phyloP scores from a whole-genome alignment of 257 asterid genomes.

The Knoxia roxburghii region DNA sequence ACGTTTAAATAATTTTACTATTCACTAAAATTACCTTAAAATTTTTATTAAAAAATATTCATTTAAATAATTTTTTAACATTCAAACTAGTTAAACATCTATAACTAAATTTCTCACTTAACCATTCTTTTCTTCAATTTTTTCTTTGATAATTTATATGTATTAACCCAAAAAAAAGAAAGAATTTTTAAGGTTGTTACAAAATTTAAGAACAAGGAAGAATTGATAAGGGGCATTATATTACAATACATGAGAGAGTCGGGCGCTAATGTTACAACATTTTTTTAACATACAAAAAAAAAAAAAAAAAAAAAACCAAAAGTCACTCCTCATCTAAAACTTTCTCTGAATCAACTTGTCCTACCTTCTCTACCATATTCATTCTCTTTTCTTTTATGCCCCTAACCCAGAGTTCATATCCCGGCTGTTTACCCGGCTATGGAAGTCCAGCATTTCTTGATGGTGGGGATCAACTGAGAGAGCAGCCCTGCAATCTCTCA shows the following conservation, averaged over 20 bases:
- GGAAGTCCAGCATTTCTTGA: slow-evolving; percentile 97
- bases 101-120: no score
- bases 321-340: not conserved
- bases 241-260: slow-evolving; percentile 1
- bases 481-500: slow-evolving; percentile 96
- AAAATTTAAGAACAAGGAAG: slow-evolving; percentile 12
- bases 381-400: no score
- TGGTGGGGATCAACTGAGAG: slow-evolving; percentile 94
- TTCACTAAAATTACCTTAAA: no score
- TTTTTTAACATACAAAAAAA: no score
- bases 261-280: slow-evolving; percentile 9
- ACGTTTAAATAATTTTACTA: no score
- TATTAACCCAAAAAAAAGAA: slow-evolving; percentile 1
- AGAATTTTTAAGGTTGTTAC: not conserved
- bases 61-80: no score
- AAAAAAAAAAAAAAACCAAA: no score
- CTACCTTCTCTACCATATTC: not conserved
- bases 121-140: no score
- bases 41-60: no score
- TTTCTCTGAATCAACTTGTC: not conserved
- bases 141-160: not conserved
- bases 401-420: slow-evolving; percentile 40
- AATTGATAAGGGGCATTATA: slow-evolving; percentile 3
- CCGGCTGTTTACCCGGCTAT: slow-evolving; percentile 88
- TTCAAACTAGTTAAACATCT: no score